These are phyloP conservation scores for Macadamia tetraphylla DNA, from an alignment of 164 flowering plant genomes.

Conservation along the genomic window DNA sequence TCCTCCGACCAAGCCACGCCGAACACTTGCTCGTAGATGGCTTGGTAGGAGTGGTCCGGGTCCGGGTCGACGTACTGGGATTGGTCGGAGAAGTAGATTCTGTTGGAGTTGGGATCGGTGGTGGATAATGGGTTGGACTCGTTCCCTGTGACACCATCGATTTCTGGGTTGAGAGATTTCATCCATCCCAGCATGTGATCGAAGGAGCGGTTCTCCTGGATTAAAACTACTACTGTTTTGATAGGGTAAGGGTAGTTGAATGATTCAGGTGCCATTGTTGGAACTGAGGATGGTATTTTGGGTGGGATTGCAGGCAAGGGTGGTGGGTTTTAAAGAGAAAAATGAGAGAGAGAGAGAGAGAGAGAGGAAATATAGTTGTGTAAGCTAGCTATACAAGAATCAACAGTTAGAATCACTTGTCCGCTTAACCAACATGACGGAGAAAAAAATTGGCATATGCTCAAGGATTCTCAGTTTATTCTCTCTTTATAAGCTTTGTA, in stretches of 20 bases:
- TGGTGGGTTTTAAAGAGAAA: too few species aligned
- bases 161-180: conserved; percentile 10
- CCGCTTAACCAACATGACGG: too few species aligned
- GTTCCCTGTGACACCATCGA: conserved; percentile 13
- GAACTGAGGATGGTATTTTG: neutral
- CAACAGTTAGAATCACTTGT: too few species aligned
- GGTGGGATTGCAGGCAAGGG: too few species aligned
- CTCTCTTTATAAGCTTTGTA: too few species aligned
- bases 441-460: too few species aligned
- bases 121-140: conserved; percentile 12
- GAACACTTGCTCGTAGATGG: conserved; percentile 11
- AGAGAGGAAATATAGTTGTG: too few species aligned
- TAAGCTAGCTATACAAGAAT: too few species aligned
- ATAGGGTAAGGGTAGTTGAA: neutral
- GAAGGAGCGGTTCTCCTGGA: conserved; percentile 19
- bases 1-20: conserved; percentile 8
- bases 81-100: neutral
- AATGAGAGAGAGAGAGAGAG: too few species aligned
- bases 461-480: too few species aligned
- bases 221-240: conserved; percentile 14
- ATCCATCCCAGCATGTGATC: conserved; percentile 17
- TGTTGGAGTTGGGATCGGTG: conserved; percentile 8
- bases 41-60: conserved; percentile 19
- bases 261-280: neutral
- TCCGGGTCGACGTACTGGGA: conserved; percentile 11